phyloP scores from a whole-genome alignment of 179 eudicot genomes.

The Dionaea muscipula region DNA sequence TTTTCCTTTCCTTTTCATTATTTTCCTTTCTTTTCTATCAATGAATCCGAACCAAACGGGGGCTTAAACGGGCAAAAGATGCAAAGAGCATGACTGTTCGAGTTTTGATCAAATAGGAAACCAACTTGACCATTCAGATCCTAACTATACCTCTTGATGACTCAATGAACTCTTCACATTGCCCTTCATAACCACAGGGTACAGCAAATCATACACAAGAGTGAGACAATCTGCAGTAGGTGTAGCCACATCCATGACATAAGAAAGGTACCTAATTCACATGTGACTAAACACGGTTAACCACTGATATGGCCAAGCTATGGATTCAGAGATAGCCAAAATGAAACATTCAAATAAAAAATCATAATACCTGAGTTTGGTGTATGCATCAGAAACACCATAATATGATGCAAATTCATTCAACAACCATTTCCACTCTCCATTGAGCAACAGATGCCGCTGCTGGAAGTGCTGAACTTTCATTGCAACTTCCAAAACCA shows the following conservation, averaged over 20 bases:
- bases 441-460: slow-evolving; percentile 61
- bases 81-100: no score
- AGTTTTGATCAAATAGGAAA: background rate
- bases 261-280: slow-evolving; percentile 70
- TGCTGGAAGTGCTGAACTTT: slow-evolving; percentile 86
- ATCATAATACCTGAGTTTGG: slow-evolving; percentile 57
- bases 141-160: slow-evolving; percentile 75
- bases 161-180: slow-evolving; percentile 51
- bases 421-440: slow-evolving; percentile 90
- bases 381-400: slow-evolving; percentile 92
- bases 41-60: no score
- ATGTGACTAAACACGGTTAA: background rate
- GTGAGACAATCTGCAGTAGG: slow-evolving; percentile 94
- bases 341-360: no score
- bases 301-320: slow-evolving; percentile 1
- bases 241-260: slow-evolving; percentile 96
- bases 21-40: no score
- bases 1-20: no score
- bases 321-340: no score
- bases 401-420: slow-evolving; percentile 78
- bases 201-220: slow-evolving; percentile 66
- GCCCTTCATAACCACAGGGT: slow-evolving; percentile 74
- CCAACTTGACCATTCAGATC: slow-evolving; percentile 1
- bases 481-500: slow-evolving; percentile 88
- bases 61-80: no score